Conservation (phyloP, 2,329 filamentous ascomycete genomes). For the Lachnellula arida region DNA sequence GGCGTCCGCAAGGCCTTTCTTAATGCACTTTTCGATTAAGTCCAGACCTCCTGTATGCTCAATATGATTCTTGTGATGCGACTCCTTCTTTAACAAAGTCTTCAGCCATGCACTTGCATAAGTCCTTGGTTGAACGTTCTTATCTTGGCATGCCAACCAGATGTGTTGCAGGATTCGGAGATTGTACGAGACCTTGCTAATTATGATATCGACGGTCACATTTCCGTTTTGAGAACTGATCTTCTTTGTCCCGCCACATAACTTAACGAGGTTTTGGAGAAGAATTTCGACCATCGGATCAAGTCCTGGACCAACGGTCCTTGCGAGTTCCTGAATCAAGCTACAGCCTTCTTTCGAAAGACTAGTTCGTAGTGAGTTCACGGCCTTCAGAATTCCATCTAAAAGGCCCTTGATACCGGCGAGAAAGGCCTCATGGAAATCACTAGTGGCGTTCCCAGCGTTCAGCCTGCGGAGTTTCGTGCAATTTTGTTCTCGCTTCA, state of each 20-base stretch:
- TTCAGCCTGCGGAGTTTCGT: slow-evolving; percentile 71
- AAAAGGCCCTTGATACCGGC: slow-evolving; percentile 66
- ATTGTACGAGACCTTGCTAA: slow-evolving; percentile 75
- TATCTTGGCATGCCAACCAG: slow-evolving; percentile 78
- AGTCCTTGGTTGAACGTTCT: slow-evolving; percentile 81
- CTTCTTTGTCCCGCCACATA: slow-evolving; percentile 86
- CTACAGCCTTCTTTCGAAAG: slow-evolving; percentile 82
- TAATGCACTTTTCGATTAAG: slow-evolving; percentile 79
- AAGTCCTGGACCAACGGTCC: slow-evolving; percentile 68
- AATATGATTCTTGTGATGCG: slow-evolving; percentile 72
- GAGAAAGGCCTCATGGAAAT: slow-evolving; percentile 70
- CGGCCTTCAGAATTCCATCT: slow-evolving; percentile 83
- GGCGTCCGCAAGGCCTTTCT: slow-evolving; percentile 80
- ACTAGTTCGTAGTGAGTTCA: slow-evolving; percentile 81
- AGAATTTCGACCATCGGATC: slow-evolving; percentile 88
- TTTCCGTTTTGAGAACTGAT: slow-evolving; percentile 85
- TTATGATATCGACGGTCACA: slow-evolving; percentile 71
- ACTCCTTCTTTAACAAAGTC: slow-evolving; percentile 73
- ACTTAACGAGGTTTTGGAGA: slow-evolving; percentile 83
- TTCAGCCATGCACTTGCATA: slow-evolving; percentile 80
- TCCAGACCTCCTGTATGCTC: slow-evolving; percentile 84
- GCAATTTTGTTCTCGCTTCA: slow-evolving; percentile 76
- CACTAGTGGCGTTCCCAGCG: slow-evolving; percentile 75
- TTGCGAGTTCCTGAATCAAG: slow-evolving; percentile 79
- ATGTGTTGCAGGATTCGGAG: slow-evolving; percentile 81